Evolutionary conservation across 208 protist species (phyloP).

Genomic region (Crithidia bombi): DNA sequence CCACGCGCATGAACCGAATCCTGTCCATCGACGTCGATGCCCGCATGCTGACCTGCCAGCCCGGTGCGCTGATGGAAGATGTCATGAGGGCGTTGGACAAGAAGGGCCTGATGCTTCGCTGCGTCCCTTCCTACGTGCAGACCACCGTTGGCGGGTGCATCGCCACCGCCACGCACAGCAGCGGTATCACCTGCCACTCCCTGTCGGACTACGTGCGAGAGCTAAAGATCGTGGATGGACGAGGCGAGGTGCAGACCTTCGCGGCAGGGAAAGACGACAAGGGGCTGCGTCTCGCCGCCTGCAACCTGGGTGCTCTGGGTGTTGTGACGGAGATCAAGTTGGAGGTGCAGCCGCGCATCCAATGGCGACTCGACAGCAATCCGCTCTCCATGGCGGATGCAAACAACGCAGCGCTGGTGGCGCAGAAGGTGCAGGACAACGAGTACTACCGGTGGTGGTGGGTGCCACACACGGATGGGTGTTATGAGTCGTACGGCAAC

Average conservation of each 20-base stretch:
- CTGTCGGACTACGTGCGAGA: conserved; percentile 61
- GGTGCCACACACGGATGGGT: conserved; percentile 77
- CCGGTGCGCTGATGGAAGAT: conserved; percentile 53
- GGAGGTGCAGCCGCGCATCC: conserved; percentile 45
- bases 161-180: conserved; percentile 71
- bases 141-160: conserved; percentile 70
- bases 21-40: conserved; percentile 42
- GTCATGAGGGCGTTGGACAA: conserved; percentile 52
- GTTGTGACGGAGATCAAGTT: conserved; percentile 70
- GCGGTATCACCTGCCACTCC: conserved; percentile 44
- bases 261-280: conserved; percentile 15
- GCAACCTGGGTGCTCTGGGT: conserved; percentile 70
- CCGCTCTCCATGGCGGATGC: conserved; percentile 51
- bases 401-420: conserved; percentile 36
- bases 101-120: conserved; percentile 61
- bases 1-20: conserved; percentile 53
- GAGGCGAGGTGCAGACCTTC: conserved; percentile 34
- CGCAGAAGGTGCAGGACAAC: conserved; percentile 30
- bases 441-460: conserved; percentile 85
- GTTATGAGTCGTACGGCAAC: conserved; percentile 69
- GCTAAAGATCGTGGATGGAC: conserved; percentile 58
- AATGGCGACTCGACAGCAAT: conserved; percentile 55
- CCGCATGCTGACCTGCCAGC: conserved; percentile 53
- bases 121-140: conserved; percentile 68
- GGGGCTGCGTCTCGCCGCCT: conserved; percentile 54